Conservation (phyloP, 164 flowering plant genomes). For the Buxus sempervirens region DNA sequence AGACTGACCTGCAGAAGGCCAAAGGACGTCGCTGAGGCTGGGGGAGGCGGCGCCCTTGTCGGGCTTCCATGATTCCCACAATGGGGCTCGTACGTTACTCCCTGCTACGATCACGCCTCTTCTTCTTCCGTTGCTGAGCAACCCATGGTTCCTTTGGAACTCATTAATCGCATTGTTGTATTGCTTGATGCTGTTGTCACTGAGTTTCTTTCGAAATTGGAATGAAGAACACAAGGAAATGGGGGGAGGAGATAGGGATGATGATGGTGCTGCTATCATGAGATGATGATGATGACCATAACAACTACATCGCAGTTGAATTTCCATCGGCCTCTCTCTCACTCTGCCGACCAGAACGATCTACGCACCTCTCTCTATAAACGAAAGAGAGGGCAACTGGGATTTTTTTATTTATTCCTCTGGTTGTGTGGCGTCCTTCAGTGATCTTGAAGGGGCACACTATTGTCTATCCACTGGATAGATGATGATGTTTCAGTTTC, state of each 20-base stretch:
- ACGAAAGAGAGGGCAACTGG: background rate
- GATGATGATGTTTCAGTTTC: too few relatives aligned
- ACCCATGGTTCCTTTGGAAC: too few relatives aligned
- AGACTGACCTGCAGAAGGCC: slow-evolving; percentile 76
- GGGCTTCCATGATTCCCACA: slow-evolving; percentile 68
- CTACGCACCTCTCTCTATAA: background rate
- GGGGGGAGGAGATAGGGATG: background rate
- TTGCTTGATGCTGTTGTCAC: background rate
- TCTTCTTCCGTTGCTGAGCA: too few relatives aligned
- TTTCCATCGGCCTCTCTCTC: background rate
- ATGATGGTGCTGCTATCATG: slow-evolving; percentile 2
- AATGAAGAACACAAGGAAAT: background rate
- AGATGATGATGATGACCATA: background rate
- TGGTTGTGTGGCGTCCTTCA: too few relatives aligned
- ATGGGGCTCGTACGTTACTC: slow-evolving; percentile 32
- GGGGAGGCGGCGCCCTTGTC: slow-evolving; percentile 48
- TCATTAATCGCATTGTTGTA: too few relatives aligned
- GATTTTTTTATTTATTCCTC: too few relatives aligned
- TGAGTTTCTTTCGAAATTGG: background rate
- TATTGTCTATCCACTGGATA: too few relatives aligned
- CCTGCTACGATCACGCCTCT: slow-evolving; percentile 20
- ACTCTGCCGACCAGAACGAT: background rate
- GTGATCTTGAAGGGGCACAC: too few relatives aligned
- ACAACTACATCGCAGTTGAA: background rate
- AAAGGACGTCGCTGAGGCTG: slow-evolving; percentile 67